Evolutionary conservation across 805 yeast species (phyloP).

Genomic region (Ogataea ganodermae): DNA sequence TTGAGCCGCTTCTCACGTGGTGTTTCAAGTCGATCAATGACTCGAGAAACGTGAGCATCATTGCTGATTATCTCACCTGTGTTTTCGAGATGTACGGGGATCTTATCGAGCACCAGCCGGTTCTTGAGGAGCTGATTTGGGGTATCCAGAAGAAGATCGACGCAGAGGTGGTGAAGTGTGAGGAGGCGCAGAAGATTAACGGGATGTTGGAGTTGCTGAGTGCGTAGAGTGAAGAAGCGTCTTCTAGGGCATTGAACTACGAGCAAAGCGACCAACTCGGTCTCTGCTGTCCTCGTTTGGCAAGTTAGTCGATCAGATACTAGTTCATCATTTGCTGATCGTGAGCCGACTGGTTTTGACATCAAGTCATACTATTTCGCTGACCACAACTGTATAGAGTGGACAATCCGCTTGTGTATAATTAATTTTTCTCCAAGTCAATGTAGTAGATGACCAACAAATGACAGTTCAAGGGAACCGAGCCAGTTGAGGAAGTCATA

Average conservation of each 20-base stretch:
- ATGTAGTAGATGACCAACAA: too few relatives aligned
- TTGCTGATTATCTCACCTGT: constrained; percentile 69
- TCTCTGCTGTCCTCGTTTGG: too few relatives aligned
- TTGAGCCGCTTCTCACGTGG: constrained; percentile 89
- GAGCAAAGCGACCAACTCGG: neutral
- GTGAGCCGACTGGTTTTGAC: too few relatives aligned
- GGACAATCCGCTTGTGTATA: too few relatives aligned
- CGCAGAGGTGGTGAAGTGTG: constrained; percentile 72
- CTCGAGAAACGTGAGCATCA: constrained; percentile 63
- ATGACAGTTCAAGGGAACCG: too few relatives aligned
- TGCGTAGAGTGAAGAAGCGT: constrained; percentile 35
- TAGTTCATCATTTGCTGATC: too few relatives aligned
- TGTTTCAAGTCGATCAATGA: constrained; percentile 74
- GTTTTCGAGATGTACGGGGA: constrained; percentile 74
- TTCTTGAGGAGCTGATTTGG: constrained; percentile 69
- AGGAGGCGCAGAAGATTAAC: constrained; percentile 84
- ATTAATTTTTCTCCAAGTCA: too few relatives aligned
- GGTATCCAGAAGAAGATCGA: constrained; percentile 62
- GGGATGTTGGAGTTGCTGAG: constrained; percentile 92
- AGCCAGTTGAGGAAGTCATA: too few relatives aligned
- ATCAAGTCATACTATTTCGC: too few relatives aligned
- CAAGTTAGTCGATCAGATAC: too few relatives aligned
- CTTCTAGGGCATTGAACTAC: neutral
- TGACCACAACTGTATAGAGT: too few relatives aligned
- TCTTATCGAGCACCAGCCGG: constrained; percentile 72